Evolutionary conservation across 345 rosid genomes (phyloP).

Genomic region (Eucalyptus sp.): DNA sequence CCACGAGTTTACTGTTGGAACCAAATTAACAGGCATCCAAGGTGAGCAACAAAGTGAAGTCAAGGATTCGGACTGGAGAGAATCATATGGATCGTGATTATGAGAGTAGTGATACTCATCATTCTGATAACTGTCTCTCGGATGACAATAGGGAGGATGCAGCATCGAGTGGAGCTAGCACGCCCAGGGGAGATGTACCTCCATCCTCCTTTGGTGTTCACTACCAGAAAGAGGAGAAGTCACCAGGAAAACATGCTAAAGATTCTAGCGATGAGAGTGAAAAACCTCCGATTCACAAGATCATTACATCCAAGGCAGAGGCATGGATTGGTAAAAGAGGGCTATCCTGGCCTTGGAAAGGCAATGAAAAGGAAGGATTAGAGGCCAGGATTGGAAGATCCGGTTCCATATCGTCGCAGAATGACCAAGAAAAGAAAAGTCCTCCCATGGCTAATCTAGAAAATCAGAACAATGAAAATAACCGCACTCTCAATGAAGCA

Average conservation of each 20-base stretch:
- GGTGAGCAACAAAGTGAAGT: constrained; percentile 80
- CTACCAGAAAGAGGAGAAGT: constrained; percentile 41
- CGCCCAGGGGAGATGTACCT: constrained; percentile 69
- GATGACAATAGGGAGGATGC: constrained; percentile 81
- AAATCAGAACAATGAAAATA: constrained; percentile 29
- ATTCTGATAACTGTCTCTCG: constrained; percentile 50
- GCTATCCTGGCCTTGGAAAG: constrained; percentile 95
- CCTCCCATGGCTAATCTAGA: constrained; percentile 36
- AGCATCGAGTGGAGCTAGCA: constrained; percentile 79
- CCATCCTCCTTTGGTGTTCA: constrained; percentile 52
- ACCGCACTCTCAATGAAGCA: constrained; percentile 53
- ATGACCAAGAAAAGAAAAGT: constrained; percentile 44
- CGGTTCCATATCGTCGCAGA: constrained; percentile 44
- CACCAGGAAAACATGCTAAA: constrained; percentile 24
- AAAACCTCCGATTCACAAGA: constrained; percentile 59
- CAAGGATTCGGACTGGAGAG: constrained; percentile 54
- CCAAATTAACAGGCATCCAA: constrained; percentile 52
- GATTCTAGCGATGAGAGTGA: constrained; percentile 71
- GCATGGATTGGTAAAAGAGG: constrained; percentile 86
- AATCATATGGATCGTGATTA: constrained; percentile 45
- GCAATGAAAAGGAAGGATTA: constrained; percentile 56
- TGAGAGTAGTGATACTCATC: constrained; percentile 68
- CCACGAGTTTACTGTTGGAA: constrained; percentile 4
- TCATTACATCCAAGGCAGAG: constrained; percentile 67
- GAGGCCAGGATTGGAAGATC: constrained; percentile 42